Evolutionary conservation across 805 yeast genomes (phyloP), one percentile per base, ranked within the genome.

Genomic region (Candida tammaniensis): DNA sequence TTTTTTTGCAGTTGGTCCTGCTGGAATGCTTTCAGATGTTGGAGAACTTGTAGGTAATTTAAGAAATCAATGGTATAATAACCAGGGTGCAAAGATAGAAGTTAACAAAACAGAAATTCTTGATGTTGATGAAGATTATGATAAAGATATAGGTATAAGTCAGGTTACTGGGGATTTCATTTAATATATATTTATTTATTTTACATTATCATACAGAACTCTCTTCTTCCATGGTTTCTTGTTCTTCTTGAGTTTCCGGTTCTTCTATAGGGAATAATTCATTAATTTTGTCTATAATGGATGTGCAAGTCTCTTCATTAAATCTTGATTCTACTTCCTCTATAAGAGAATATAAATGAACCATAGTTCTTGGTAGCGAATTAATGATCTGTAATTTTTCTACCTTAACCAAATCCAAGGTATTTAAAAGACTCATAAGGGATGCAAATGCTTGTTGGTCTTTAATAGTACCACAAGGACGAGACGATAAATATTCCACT

Each of bases 291-390:
- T 62, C 73, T 19, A 91, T 43, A 2, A 91, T 72, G 3, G 65
- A 62, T 29, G 78, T 74, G 31, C 85, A 70, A 40, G 80, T 71
- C 1, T 76, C 82, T 39, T 84, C 86, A n/a, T 64, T 61, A 48
- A 88, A 82, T 47, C 98, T 69, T 42, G 77, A 79, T 47, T 91
- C 98, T 57, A 96, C 91, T 53, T 93, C 98, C 53, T 91, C 98
- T 1, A 91, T 78, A 18, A 91, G 63, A 0, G 93, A 72, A 54
- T 79, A 87, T 33, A 91, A 66, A 23, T 77, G 81, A 9, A 89
- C 96, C 68, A 86, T 63, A 4, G 86, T 76, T 29, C 81, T 67
- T 1, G 98, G 98, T 18, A 86, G 69, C 6, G 80, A 68, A 55
- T 91, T 89, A 36, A 89, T 72, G 24, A 91, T 76, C 59, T 91